These are phyloP conservation scores for Botryosphaeria dothidea DNA, from an alignment of 2,329 filamentous ascomycete genomes.

Conservation along the genomic window DNA sequence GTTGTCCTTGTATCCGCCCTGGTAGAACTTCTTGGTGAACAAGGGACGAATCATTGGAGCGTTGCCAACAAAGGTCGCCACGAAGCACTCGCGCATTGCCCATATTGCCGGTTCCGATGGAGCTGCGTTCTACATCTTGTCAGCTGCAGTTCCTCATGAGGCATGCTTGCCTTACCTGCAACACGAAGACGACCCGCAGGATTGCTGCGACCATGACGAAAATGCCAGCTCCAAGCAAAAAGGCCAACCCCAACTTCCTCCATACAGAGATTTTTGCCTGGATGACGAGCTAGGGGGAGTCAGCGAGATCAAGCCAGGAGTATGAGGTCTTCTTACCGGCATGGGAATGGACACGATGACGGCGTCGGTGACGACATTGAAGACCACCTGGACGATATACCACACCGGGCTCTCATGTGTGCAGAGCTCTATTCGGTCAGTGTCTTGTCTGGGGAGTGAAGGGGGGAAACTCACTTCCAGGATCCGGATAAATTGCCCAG, in stretches of 20 bases:
- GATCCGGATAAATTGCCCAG: conserved; percentile 42
- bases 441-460: no score
- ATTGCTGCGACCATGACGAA: conserved; percentile 37
- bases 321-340: conserved; percentile 22
- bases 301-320: no score
- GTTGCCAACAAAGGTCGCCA: conserved; percentile 40
- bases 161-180: conserved; percentile 27
- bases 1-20: not conserved
- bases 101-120: conserved; percentile 33
- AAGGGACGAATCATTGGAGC: conserved; percentile 38
- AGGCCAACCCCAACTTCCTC: conserved; percentile 32
- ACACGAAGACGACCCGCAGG: conserved; percentile 31
- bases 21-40: conserved; percentile 22
- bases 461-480: conserved; percentile 33
- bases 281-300: conserved; percentile 24
- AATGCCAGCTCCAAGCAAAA: conserved; percentile 36
- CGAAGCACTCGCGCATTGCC: conserved; percentile 42
- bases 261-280: conserved; percentile 30
- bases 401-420: conserved; percentile 35
- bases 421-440: conserved; percentile 27
- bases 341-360: conserved; percentile 40
- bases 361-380: conserved; percentile 38
- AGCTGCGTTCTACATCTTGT: conserved; percentile 16
- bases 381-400: conserved; percentile 33
- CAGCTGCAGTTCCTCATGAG: not conserved